Base-by-base conservation (phyloP, 1,284 basidiomycete species). In the Apiotrichum domesticum region DNA sequence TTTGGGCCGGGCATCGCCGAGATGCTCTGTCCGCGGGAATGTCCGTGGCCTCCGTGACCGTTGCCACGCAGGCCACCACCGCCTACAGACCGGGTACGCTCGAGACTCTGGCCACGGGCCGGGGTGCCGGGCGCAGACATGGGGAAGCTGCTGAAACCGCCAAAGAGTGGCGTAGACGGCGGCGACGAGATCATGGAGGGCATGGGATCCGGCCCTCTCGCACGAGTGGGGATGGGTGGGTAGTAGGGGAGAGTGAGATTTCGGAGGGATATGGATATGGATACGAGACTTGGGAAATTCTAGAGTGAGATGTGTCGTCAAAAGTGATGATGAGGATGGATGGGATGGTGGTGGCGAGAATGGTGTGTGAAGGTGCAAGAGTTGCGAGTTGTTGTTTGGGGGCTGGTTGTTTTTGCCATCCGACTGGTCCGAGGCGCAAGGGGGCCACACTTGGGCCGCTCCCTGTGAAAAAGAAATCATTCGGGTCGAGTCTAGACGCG, bases 11-110 rank as follows among this genome's bases (percentile, higher is more conserved):
- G 39, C 40, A 46, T 32, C 34, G 40, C 4, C 33, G n/a, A 40
- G 39, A 52, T n/a, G 47, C 41, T 33, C 44, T 49, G 42, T 4
- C 39, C 21, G 33, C 50, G 50, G 14, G 47, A 32, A 29, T 44
- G 45, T n/a, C 47, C 51, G 49, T 54, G 49, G n/a, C 46, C 44
- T 21, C 43, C 51, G 3, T n/a, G 6, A 46, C 47, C 7, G 8
- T n/a, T n/a, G 14, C n/a, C 6, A 14, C 41, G 6, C 11, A 6
- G 41, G n/a, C 41, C 6, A 9, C 6, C 6, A 42, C 41, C n/a
- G 41, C 52, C 56, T 40, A 48, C 42, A 29, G 56, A 58, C 3
- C 56, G 59, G 0, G 56, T 44, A 35, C 59, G 59, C 47, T 57
- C 59, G 15, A 55, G 54, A 32, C 40, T 34, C 32, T 32, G 11